phyloP scores from a whole-genome alignment of 768 basidiomycete species.

The Omphalotus guepiniiformis region DNA sequence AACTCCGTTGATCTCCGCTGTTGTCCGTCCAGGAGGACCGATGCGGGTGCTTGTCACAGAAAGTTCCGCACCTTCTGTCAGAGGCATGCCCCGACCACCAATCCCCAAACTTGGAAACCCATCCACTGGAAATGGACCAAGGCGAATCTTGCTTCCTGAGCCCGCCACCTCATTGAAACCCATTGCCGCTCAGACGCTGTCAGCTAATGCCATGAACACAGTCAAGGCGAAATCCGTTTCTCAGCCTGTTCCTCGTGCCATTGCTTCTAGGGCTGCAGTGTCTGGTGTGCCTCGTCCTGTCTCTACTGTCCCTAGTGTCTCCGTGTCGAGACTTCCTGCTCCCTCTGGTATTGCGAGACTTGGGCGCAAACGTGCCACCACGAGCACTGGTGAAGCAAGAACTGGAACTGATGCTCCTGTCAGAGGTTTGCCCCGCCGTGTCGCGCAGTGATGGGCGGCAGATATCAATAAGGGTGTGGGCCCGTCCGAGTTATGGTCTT shows the following conservation, averaged over 20 bases:
- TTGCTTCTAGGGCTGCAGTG: neutral
- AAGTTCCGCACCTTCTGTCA: neutral
- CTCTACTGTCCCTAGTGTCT: too few species aligned
- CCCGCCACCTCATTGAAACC: neutral
- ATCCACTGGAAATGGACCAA: conserved; percentile 9
- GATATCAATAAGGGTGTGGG: too few species aligned
- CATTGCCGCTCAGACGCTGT: neutral
- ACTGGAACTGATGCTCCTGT: neutral
- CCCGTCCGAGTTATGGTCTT: neutral
- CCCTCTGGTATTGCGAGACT: conserved; percentile 7
- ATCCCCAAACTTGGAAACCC: conserved; percentile 2
- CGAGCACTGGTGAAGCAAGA: neutral
- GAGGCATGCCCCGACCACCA: neutral
- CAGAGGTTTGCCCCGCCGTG: conserved; percentile 1
- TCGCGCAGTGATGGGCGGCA: too few species aligned
- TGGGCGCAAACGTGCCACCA: neutral
- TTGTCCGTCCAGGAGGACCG: conserved; percentile 23
- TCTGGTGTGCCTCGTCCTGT: neutral
- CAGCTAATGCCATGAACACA: neutral
- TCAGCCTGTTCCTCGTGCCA: neutral
- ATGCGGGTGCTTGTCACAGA: conserved; percentile 28
- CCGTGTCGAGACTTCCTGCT: conserved; percentile 8
- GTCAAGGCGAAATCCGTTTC: conserved; percentile 4
- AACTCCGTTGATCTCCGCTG: conserved; percentile 4
- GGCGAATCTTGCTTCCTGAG: conserved; percentile 10